phyloP scores from a whole-genome alignment of 805 yeast species.

The Ogataea trehaloabstinens region DNA sequence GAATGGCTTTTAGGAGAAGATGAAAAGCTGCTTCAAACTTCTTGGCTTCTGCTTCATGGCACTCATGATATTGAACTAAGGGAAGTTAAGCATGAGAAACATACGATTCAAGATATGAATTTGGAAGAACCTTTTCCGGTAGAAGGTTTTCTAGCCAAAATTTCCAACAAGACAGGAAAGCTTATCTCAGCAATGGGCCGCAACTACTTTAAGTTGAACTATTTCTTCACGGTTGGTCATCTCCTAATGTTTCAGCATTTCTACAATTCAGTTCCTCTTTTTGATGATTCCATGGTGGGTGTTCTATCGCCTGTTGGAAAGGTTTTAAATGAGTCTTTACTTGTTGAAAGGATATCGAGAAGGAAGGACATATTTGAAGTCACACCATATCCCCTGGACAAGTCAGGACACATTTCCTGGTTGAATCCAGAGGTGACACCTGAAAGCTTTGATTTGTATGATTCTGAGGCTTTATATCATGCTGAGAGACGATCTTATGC shows the following conservation, averaged over 20 bases:
- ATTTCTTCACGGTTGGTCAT: slow-evolving; percentile 62
- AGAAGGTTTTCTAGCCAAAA: slow-evolving; percentile 74
- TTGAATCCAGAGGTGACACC: slow-evolving; percentile 36
- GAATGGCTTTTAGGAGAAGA: slow-evolving; percentile 61
- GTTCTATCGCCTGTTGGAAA: slow-evolving; percentile 36
- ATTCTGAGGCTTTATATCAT: slow-evolving; percentile 60
- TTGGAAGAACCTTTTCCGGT: slow-evolving; percentile 64
- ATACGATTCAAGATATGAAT: slow-evolving; percentile 24
- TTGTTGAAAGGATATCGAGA: slow-evolving; percentile 16
- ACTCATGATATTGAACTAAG: slow-evolving; percentile 64
- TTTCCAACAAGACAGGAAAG: slow-evolving; percentile 50
- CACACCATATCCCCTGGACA: slow-evolving; percentile 54
- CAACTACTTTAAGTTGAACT: slow-evolving; percentile 52
- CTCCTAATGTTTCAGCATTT: slow-evolving; percentile 58
- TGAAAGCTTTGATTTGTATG: slow-evolving; percentile 47
- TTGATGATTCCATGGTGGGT: slow-evolving; percentile 23
- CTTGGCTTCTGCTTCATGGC: slow-evolving; percentile 40
- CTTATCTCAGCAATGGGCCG: slow-evolving; percentile 24
- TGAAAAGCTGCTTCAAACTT: slow-evolving; percentile 40
- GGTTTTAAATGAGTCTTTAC: slow-evolving; percentile 25
- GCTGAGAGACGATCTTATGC: slow-evolving; percentile 58
- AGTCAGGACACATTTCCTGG: slow-evolving; percentile 62
- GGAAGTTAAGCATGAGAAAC: slow-evolving; percentile 40
- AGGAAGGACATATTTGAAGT: slow-evolving; percentile 43
- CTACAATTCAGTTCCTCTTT: slow-evolving; percentile 59